Base-by-base conservation (phyloP, 179 eudicot genomes). In the Beta corolliflora region DNA sequence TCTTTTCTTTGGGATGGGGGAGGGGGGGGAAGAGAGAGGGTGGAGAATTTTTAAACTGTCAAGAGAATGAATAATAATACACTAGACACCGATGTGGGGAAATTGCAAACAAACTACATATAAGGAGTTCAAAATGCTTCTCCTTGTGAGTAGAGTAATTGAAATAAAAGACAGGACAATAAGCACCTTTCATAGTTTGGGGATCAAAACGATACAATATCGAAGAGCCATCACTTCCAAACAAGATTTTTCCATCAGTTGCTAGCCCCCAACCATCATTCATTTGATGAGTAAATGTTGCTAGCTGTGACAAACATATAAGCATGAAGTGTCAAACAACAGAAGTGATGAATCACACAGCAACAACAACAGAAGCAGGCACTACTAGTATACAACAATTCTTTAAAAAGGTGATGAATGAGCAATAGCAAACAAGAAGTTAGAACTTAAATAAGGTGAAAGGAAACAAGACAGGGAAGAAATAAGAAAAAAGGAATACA, bases 181-280 rank as follows among this genome's bases (percentile, higher is more conserved):
- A 50, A n/a, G 69, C 75, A 97, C 99, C 97, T 93, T 90, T 86
- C 82, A 93, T 77, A 46, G 96, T 87, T 60, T 88, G 86, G 79
- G 98, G 97, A 79, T 96, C 90, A 67, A 94, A 87, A 56, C 90
- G 88, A 85, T 94, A 96, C 81, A 96, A 81, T 73, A 89, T 90
- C 71, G 99, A 94, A 68, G 90, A 87, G 87, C 99, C 99, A 85
- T 96, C 99, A 89, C 87, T 93, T 82, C 99, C 99, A 81, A 86
- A 94, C 68, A 96, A 52, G 67, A 88, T 80, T 86, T 89, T 87
- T n/a, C 97, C 98, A 85, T 94, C 98, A 73, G 98, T 94, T 78
- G 99, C 95, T 81, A 96, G 88, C 5, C 98, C 99, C 99, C 99
- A 96, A 23, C 99, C 98, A 84, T 96, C 98, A 75, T 80, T 69